Evolutionary conservation across 1,139 yeast genomes (phyloP).

Genomic region (Lodderomyces jiufengensis): DNA sequence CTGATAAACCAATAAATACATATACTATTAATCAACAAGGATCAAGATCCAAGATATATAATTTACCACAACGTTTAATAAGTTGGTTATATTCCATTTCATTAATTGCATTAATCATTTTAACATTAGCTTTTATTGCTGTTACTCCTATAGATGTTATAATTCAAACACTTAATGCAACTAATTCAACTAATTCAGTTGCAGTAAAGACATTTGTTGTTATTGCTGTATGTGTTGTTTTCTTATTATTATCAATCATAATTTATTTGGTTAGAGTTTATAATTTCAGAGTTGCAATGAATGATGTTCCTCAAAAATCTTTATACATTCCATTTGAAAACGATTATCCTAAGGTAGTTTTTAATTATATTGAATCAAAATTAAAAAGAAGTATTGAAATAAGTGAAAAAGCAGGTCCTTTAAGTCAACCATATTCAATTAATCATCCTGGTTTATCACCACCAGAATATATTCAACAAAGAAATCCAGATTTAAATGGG

Average conservation of each 20-base stretch:
- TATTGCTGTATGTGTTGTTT: conserved; percentile 64
- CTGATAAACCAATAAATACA: conserved; percentile 8
- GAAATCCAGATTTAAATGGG: conserved; percentile 23
- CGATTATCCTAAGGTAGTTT: conserved; percentile 56
- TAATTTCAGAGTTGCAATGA: conserved; percentile 53
- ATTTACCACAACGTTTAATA: conserved; percentile 36
- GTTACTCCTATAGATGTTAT: conserved; percentile 77
- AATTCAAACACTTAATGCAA: conserved; percentile 52
- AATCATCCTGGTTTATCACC: conserved; percentile 65
- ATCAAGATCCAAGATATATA: conserved; percentile 13
- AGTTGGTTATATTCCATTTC: conserved; percentile 57
- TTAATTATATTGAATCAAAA: conserved; percentile 34
- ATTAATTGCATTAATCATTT: conserved; percentile 44
- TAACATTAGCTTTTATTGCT: conserved; percentile 54
- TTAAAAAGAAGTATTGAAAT: conserved; percentile 46
- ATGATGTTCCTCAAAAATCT: conserved; percentile 68
- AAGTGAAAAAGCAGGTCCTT: conserved; percentile 50
- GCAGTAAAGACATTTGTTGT: conserved; percentile 72
- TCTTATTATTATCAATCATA: conserved; percentile 46
- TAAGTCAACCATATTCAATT: conserved; percentile 33
- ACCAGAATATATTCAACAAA: conserved; percentile 35
- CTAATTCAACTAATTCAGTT: conserved; percentile 37
- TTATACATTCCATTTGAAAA: conserved; percentile 63
- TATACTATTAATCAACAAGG: conserved; percentile 7
- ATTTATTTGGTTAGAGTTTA: conserved; percentile 55